Evolutionary conservation across 257 asterid species (phyloP).

Genomic region (Paulownia fortunei): DNA sequence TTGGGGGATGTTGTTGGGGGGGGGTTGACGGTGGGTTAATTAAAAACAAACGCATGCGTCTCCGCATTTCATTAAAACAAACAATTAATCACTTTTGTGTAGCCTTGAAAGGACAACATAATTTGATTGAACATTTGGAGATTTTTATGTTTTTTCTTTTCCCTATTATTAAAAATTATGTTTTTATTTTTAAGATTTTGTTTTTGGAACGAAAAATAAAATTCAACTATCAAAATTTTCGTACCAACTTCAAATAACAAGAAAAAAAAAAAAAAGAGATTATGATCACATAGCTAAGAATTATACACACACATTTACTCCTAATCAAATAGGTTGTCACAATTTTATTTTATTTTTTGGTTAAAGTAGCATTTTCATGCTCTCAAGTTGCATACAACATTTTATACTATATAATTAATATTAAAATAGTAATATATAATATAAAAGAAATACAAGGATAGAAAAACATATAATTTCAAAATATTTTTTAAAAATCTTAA

Average conservation of each 20-base stretch:
- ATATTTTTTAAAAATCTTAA: background rate
- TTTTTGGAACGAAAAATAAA: slow-evolving; percentile 1
- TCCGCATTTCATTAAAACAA: slow-evolving; percentile 9
- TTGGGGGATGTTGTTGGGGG: background rate
- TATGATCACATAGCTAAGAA: no score
- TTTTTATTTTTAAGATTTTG: slow-evolving; percentile 3
- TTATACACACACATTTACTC: no score
- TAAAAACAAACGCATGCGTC: background rate
- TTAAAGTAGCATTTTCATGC: background rate
- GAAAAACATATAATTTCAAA: background rate
- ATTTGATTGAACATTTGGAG: background rate
- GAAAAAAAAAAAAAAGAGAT: background rate
- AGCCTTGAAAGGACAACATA: slow-evolving; percentile 16
- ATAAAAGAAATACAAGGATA: background rate
- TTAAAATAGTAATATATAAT: no score
- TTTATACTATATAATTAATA: no score
- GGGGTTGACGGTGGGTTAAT: slow-evolving; percentile 21
- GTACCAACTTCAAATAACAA: no score
- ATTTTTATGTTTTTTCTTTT: background rate
- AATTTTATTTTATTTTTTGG: no score
- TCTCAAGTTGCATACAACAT: background rate
- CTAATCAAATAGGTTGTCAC: no score
- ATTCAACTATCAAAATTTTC: no score
- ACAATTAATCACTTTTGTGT: slow-evolving; percentile 13
- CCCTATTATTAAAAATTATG: background rate